These are phyloP conservation scores for Leishmania gerbilli DNA, from an alignment of 208 protist genomes.

Conservation along the genomic window DNA sequence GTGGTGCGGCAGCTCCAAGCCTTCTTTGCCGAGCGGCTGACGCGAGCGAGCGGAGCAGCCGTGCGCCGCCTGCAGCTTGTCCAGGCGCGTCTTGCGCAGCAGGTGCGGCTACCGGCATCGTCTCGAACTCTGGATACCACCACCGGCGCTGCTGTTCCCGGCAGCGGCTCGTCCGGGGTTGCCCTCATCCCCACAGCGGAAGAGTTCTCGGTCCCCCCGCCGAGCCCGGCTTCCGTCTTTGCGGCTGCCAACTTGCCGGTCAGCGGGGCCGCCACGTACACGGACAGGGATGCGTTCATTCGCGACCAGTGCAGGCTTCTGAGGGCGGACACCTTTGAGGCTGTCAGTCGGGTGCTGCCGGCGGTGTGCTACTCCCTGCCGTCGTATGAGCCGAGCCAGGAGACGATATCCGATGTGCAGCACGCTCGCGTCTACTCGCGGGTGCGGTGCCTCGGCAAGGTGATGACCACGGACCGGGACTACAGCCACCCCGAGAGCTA, in stretches of 20 bases:
- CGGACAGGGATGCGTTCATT: slow-evolving; percentile 62
- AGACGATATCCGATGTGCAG: slow-evolving; percentile 70
- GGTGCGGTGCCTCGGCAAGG: slow-evolving; percentile 73
- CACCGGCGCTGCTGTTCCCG: background rate
- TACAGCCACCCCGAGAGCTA: slow-evolving; percentile 70
- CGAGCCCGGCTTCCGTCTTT: slow-evolving; percentile 64
- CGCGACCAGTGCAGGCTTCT: slow-evolving; percentile 75
- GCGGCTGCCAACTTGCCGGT: slow-evolving; percentile 68
- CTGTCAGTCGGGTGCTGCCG: slow-evolving; percentile 61
- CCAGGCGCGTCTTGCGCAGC: slow-evolving; percentile 16
- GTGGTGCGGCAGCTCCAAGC: slow-evolving; percentile 25
- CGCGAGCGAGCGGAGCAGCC: slow-evolving; percentile 8
- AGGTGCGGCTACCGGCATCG: background rate
- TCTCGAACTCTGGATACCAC: background rate
- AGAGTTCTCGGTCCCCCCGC: slow-evolving; percentile 63
- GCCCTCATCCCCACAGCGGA: slow-evolving; percentile 61
- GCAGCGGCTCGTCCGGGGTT: slow-evolving; percentile 4
- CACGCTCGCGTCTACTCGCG: slow-evolving; percentile 66
- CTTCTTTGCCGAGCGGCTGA: slow-evolving; percentile 14
- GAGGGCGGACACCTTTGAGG: slow-evolving; percentile 89
- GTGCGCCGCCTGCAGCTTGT: slow-evolving; percentile 21
- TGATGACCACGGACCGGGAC: slow-evolving; percentile 75
- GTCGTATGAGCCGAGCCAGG: slow-evolving; percentile 44
- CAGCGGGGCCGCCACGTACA: slow-evolving; percentile 48
- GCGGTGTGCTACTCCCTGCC: slow-evolving; percentile 73